phyloP scores from a whole-genome alignment of 768 basidiomycete genomes.

The Amanita jacksonii region DNA sequence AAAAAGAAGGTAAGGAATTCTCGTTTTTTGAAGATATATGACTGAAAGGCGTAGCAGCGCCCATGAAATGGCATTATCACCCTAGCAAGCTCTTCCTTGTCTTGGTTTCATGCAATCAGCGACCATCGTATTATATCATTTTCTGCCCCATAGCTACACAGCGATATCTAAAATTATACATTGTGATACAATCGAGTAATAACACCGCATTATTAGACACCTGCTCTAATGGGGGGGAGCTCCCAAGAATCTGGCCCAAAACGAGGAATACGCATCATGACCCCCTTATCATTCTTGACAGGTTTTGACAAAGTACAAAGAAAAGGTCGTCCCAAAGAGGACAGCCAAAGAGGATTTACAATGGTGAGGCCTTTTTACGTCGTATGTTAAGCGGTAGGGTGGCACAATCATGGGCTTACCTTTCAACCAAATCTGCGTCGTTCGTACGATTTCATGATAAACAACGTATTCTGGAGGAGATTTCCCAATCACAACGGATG shows the following conservation, averaged over 20 bases:
- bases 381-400: no score
- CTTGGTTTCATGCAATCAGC: neutral
- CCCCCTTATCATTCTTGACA: conserved; percentile 54
- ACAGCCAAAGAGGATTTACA: conserved; percentile 83
- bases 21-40: neutral
- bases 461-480: conserved; percentile 82
- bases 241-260: conserved; percentile 88
- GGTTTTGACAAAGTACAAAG: conserved; percentile 90
- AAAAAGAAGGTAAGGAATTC: conserved; percentile 30
- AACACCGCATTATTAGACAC: conserved; percentile 10
- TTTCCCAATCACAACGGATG: conserved; percentile 60
- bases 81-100: neutral
- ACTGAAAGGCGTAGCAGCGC: conserved; percentile 9
- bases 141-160: neutral
- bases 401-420: no score
- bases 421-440: conserved; percentile 70
- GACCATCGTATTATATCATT: neutral
- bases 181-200: conserved; percentile 7
- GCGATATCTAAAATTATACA: conserved; percentile 8
- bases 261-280: conserved; percentile 67
- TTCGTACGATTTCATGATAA: conserved; percentile 75
- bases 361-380: conserved; percentile 57
- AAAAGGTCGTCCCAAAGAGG: conserved; percentile 64
- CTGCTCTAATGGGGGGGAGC: conserved; percentile 59
- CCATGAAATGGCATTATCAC: conserved; percentile 4